Conservation (phyloP, 495 filamentous ascomycete species). For the Platismatia glauca region DNA sequence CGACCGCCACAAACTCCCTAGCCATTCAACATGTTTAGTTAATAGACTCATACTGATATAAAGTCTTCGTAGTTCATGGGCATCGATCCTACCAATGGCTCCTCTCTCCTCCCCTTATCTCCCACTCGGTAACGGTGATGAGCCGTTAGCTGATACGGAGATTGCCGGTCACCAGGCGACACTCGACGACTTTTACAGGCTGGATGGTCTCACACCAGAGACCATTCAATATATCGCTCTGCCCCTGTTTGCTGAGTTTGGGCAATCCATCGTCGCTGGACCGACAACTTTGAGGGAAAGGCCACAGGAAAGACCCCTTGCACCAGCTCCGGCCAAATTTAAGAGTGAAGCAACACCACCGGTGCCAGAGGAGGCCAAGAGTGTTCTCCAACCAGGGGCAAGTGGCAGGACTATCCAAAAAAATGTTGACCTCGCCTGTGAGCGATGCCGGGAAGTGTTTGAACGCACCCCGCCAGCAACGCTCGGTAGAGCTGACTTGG, state of each 20-base stretch:
- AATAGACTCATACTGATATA: not conserved
- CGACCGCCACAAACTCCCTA: not conserved
- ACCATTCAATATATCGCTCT: no score
- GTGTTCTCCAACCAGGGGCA: not conserved
- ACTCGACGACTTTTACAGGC: no score
- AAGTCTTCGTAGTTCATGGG: not conserved
- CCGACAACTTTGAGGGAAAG: not conserved
- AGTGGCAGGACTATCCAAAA: not conserved
- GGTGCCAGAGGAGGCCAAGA: not conserved
- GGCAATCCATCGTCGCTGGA: no score
- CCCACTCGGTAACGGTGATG: no score
- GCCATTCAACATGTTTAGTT: not conserved
- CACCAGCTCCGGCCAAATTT: not conserved
- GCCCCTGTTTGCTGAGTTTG: no score
- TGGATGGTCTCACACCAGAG: no score
- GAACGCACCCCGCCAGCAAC: not conserved
- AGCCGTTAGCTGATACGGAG: no score
- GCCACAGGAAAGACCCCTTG: not conserved
- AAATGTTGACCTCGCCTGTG: not conserved
- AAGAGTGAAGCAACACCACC: no score
- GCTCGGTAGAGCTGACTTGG: not conserved
- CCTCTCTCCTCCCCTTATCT: no score
- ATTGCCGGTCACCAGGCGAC: no score
- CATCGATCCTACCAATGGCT: not conserved
- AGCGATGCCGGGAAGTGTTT: not conserved